phyloP scores from a whole-genome alignment of 202 grass and related monocot genomes.

The Panicum hallii region DNA sequence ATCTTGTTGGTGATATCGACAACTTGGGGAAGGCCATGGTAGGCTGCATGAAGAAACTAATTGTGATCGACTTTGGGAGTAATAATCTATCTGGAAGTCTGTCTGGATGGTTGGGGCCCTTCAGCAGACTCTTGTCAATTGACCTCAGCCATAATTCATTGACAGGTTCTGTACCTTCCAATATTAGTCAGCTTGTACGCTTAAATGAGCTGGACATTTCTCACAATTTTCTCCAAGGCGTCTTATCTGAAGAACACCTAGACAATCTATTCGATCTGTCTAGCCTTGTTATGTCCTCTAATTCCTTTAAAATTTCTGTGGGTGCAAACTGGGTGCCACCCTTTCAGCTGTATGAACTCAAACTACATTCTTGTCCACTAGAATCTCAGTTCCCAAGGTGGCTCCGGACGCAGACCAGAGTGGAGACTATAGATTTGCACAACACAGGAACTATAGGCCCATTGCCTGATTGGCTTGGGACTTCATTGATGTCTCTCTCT shows the following conservation, averaged over 20 bases:
- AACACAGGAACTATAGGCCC: constrained; percentile 30
- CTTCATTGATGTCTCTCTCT: not conserved
- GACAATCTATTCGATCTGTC: not conserved
- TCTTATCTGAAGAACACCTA: constrained; percentile 32
- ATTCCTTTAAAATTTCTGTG: not conserved
- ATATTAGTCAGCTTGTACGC: not conserved
- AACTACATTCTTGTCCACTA: constrained; percentile 12
- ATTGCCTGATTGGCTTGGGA: constrained; percentile 52
- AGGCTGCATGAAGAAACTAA: not conserved
- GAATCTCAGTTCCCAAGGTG: constrained; percentile 28
- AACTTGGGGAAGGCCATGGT: not conserved
- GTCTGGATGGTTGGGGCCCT: not conserved
- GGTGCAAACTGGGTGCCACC: constrained; percentile 34
- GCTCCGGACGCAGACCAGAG: constrained; percentile 12
- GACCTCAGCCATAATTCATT: not conserved
- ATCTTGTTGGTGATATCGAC: not conserved
- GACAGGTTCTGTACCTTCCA: not conserved
- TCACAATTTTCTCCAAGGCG: not conserved
- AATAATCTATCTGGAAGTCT: not conserved
- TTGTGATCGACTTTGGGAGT: not conserved
- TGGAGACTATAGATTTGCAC: not conserved
- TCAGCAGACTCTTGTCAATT: not conserved
- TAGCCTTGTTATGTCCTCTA: not conserved
- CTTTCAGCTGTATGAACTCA: constrained; percentile 15
- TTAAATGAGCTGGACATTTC: constrained; percentile 20